Percentiles rank a stretch among this genome's conserved stretches.
Conservation (phyloP, 2,329 filamentous ascomycete genomes). For the Cercospora brassicicola region DNA sequence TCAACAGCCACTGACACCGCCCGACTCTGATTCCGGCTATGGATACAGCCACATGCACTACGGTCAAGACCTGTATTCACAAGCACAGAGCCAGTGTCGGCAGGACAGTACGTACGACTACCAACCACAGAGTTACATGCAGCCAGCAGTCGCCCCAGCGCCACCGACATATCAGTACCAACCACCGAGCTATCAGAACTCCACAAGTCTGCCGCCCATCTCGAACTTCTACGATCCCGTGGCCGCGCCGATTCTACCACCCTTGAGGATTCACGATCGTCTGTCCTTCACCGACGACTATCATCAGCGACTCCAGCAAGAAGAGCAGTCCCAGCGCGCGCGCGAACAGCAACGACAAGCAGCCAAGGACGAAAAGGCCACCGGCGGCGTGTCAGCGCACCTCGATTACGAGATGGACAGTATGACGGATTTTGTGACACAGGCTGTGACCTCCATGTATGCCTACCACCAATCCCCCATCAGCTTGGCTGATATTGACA, state of each 20-base stretch:
- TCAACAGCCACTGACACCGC: conserved; percentile 51
- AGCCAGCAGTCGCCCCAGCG: conserved; percentile 37
- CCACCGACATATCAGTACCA: conserved; percentile 37
- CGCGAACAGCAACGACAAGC: conserved; percentile 43
- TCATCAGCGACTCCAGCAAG: conserved; percentile 41
- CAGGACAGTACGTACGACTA: conserved; percentile 50
- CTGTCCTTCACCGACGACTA: conserved; percentile 43
- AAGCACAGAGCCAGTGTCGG: conserved; percentile 38
- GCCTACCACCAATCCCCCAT: conserved; percentile 57
- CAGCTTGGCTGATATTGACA: conserved; percentile 63
- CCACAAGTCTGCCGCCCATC: conserved; percentile 39
- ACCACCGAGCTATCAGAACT: conserved; percentile 32
- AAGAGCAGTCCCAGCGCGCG: conserved; percentile 39
- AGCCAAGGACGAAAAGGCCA: conserved; percentile 64
- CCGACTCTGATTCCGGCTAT: conserved; percentile 48
- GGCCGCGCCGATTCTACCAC: conserved; percentile 49
- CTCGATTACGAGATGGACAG: conserved; percentile 95
- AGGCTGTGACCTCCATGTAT: conserved; percentile 78
- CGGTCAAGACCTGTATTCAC: conserved; percentile 47
- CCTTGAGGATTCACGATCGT: conserved; percentile 47
- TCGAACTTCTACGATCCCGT: conserved; percentile 48
- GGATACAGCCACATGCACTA: conserved; percentile 45
- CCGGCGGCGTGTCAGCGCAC: conserved; percentile 86
- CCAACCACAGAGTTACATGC: conserved; percentile 48
- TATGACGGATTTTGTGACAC: conserved; percentile 93